Evolutionary conservation across 2,329 filamentous ascomycete genomes (phyloP).

Genomic region (Didymosphaeria variabile): DNA sequence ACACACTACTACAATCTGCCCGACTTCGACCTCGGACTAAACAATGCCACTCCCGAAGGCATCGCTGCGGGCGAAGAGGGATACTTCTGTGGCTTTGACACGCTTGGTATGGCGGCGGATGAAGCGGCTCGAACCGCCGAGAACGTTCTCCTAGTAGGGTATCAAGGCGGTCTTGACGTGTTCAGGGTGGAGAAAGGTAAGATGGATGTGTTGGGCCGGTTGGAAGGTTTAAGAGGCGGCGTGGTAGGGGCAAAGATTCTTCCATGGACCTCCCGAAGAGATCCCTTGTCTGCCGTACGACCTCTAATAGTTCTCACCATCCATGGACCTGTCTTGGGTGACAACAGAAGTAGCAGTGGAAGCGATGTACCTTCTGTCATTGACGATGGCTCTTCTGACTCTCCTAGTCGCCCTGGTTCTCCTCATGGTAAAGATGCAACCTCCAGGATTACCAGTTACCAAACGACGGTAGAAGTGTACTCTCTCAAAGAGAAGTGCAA

Average conservation of each 20-base stretch:
- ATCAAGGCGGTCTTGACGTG: slow-evolving; percentile 81
- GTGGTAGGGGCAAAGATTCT: slow-evolving; percentile 86
- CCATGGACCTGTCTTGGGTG: slow-evolving; percentile 75
- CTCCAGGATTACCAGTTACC: slow-evolving; percentile 69
- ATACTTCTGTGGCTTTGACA: slow-evolving; percentile 85
- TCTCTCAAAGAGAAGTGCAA: slow-evolving; percentile 79
- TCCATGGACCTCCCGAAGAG: slow-evolving; percentile 68
- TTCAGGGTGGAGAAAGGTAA: slow-evolving; percentile 77
- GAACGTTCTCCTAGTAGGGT: slow-evolving; percentile 78
- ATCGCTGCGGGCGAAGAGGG: slow-evolving; percentile 73
- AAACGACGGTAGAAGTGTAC: slow-evolving; percentile 89
- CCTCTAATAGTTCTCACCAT: slow-evolving; percentile 82
- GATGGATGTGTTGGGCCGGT: slow-evolving; percentile 71
- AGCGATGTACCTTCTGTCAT: slow-evolving; percentile 48
- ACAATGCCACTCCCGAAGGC: slow-evolving; percentile 56
- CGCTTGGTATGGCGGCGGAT: slow-evolving; percentile 61
- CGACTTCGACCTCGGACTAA: slow-evolving; percentile 71
- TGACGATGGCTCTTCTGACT: slow-evolving; percentile 49
- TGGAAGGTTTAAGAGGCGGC: slow-evolving; percentile 80
- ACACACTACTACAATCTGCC: slow-evolving; percentile 80
- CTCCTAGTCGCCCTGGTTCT: slow-evolving; percentile 47
- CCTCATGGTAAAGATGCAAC: slow-evolving; percentile 35
- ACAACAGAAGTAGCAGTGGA: slow-evolving; percentile 48
- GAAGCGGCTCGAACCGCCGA: slow-evolving; percentile 58
- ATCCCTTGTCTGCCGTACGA: slow-evolving; percentile 64